Evolutionary conservation across 768 basidiomycete genomes (phyloP), one percentile per base, ranked within the genome.

Genomic region (Lactifluus pinguis): DNA sequence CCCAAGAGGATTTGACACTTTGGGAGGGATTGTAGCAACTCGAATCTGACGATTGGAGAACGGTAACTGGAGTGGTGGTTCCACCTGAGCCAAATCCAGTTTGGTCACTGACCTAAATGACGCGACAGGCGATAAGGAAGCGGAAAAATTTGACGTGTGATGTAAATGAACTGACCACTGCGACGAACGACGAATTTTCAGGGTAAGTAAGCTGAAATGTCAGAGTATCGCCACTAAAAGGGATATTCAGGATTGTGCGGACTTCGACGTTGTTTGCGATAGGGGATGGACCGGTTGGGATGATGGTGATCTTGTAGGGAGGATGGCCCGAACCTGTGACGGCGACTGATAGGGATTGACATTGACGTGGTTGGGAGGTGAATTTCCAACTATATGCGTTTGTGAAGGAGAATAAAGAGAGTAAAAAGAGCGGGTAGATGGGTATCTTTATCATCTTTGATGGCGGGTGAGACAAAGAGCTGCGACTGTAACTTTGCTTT

Each of bases 71-170:
- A 3, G 81, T 82, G 59, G 85, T 89, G 1, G 89, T 89, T 4
- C 89, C 89, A 6, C 89, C 89, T 0, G 83, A 75, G 6, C 84
- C 89, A 68, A 89, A 89, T 1, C 79, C 80, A 0, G 75, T 73
- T 49, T 69, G 71, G 64, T 86, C 85, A 68, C 82, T 83, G 64
- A 86, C 76, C 85, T 85, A 44, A 42, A 49, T 13, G 29, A 19
- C 34, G 48, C 5, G 41, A 10, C 6, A 29, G 9, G 34, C 52
- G 19, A 53, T 56, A 17, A 48, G 59, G 30, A 36, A 57, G 32
- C 6, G 25, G 45, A 1, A 4, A 49, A 29, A 55, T 21, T 15
- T 56, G 48, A 38, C 41, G 49, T 39, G n/a, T 49, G 19, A 34
- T 34, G 53, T 47, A 68, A 50, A 59, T 19, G 34, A 13, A 82